Conservation (phyloP, 345 rosid genomes). For the Bruguiera parviflora region DNA sequence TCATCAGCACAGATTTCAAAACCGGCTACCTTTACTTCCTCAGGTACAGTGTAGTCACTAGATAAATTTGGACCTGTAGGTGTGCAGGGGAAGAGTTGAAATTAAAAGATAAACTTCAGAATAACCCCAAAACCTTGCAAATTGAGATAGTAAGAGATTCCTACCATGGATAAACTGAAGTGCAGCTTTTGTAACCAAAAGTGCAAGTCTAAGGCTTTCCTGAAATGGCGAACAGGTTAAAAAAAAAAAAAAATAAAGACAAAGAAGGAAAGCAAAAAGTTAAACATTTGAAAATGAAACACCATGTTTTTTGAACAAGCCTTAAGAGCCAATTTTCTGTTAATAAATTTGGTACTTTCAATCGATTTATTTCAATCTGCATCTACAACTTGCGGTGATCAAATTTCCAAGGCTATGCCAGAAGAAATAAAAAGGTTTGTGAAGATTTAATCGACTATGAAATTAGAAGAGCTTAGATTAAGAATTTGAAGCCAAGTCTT, state of each 20-base stretch:
- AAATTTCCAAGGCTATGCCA: background rate
- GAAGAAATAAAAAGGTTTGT: background rate
- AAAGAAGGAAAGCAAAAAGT: constrained; percentile 1
- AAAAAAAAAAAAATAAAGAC: too few species aligned
- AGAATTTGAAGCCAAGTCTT: background rate
- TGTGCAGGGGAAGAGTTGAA: constrained; percentile 24
- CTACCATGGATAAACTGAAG: constrained; percentile 76
- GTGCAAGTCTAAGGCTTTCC: constrained; percentile 84
- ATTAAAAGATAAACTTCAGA: constrained; percentile 5
- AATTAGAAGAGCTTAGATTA: background rate
- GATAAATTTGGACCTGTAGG: constrained; percentile 52
- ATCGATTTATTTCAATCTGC: background rate
- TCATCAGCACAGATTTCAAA: constrained; percentile 88
- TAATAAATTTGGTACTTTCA: background rate
- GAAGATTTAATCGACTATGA: background rate
- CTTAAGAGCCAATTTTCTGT: background rate
- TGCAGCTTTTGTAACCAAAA: constrained; percentile 93
- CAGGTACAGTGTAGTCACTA: constrained; percentile 69
- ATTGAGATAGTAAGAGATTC: constrained; percentile 15
- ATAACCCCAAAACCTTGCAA: background rate
- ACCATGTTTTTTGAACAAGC: background rate
- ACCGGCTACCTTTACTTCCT: constrained; percentile 68
- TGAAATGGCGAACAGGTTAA: constrained; percentile 25
- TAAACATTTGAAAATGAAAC: background rate
- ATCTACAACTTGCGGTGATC: too few species aligned